A percentile compares a stretch with the other conserved stretches of the same genome.
These are phyloP conservation scores for Acrodontium crateriforme DNA, from an alignment of 2,329 filamentous ascomycete species.

Conservation along the genomic window DNA sequence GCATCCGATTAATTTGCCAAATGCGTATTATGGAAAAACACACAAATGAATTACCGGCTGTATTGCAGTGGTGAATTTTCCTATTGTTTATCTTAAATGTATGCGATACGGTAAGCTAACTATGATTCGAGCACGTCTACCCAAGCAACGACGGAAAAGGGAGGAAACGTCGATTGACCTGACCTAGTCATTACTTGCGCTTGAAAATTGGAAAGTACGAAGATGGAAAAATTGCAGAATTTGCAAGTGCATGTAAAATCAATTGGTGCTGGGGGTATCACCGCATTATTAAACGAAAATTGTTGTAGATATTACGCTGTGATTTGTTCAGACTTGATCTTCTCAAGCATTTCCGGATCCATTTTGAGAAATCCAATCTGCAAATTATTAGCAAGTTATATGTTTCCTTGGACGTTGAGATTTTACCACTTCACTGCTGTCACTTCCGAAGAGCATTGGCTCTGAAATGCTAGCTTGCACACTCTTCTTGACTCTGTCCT, in stretches of 20 bases:
- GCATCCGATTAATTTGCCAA: too few species aligned
- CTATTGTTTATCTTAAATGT: too few species aligned
- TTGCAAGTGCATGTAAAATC: too few species aligned
- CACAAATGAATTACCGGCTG: too few species aligned
- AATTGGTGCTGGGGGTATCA: background rate
- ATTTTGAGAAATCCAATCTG: conserved; percentile 20
- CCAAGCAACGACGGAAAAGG: too few species aligned
- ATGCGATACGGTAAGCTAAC: too few species aligned
- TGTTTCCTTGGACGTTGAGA: too few species aligned
- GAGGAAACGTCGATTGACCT: background rate
- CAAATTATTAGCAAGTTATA: background rate
- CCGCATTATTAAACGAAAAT: background rate
- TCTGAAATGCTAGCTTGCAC: conserved; percentile 68
- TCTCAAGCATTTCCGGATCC: conserved; percentile 11
- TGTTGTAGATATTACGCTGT: background rate
- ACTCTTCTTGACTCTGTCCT: conserved; percentile 69
- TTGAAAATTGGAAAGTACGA: too few species aligned
- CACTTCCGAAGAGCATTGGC: conserved; percentile 58
- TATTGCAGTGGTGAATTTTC: too few species aligned
- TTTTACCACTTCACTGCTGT: conserved; percentile 63
- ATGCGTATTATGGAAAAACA: too few species aligned
- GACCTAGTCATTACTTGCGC: background rate
- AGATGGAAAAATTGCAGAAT: too few species aligned
- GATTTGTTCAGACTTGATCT: conserved; percentile 3
- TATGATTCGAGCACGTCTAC: too few species aligned